These are phyloP conservation scores for Rutstroemia sp. DNA, from an alignment of 2,329 filamentous ascomycete genomes.

Conservation along the genomic window DNA sequence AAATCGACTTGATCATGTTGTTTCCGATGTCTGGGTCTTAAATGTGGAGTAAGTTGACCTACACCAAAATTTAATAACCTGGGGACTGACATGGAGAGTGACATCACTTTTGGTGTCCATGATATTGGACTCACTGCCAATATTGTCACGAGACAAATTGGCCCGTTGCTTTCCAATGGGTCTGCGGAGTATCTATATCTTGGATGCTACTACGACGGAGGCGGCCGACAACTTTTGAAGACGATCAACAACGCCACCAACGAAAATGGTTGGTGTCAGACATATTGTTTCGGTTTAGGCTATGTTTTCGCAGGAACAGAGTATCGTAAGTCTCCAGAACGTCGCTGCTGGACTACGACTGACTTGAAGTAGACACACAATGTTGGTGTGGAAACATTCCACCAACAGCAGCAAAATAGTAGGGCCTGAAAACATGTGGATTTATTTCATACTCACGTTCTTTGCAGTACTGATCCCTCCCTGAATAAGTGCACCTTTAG, in stretches of 20 bases:
- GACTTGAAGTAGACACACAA: background rate
- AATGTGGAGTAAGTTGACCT: conserved; percentile 25
- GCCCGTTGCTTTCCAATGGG: conserved; percentile 1
- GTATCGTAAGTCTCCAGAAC: background rate
- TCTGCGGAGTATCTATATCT: conserved; percentile 6
- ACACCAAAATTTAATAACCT: background rate
- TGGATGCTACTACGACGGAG: conserved; percentile 8
- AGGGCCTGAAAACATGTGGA: background rate
- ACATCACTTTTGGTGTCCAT: conserved; percentile 31
- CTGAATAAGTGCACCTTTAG: conserved; percentile 18
- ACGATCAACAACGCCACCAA: conserved; percentile 18
- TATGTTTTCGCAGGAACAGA: conserved; percentile 30
- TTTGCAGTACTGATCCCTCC: conserved; percentile 17
- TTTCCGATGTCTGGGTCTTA: conserved; percentile 30
- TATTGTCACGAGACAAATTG: background rate
- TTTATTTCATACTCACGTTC: conserved; percentile 1
- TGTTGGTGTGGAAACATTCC: conserved; percentile 11
- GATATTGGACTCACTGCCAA: conserved; percentile 22
- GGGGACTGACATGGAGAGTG: conserved; percentile 10
- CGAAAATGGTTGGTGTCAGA: conserved; percentile 24
- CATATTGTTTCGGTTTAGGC: conserved; percentile 28
- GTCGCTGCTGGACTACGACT: background rate
- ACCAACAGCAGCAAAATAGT: conserved; percentile 20
- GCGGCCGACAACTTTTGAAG: background rate
- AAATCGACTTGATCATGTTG: conserved; percentile 19